These are phyloP conservation scores for Paecilomyces formosus DNA, from an alignment of 2,329 filamentous ascomycete species.

Conservation along the genomic window DNA sequence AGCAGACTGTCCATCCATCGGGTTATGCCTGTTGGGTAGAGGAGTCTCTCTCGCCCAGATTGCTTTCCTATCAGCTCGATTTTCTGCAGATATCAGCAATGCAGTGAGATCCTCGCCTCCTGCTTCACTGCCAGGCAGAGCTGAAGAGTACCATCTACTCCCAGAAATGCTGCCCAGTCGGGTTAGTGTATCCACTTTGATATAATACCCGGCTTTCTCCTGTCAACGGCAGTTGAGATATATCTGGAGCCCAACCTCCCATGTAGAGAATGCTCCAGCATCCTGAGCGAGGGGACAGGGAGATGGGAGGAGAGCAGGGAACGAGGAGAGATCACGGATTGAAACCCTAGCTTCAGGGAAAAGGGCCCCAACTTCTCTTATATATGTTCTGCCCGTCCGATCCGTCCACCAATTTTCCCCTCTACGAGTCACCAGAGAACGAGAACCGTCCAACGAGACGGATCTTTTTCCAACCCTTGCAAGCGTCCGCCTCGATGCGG, in stretches of 20 bases:
- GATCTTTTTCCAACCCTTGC: constrained; percentile 10
- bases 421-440: constrained; percentile 2
- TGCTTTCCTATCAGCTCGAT: neutral
- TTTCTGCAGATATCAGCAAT: neutral
- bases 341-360: neutral
- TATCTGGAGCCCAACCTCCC: neutral
- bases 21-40: neutral
- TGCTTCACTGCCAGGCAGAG: neutral
- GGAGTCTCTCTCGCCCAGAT: neutral
- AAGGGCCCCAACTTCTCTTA: neutral
- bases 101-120: neutral
- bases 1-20: neutral
- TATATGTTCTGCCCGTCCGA: neutral
- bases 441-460: neutral
- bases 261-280: neutral
- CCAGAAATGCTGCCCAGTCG: constrained; percentile 10
- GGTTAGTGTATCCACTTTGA: constrained; percentile 13
- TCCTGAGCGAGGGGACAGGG: neutral
- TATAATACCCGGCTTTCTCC: neutral
- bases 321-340: neutral
- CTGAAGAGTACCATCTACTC: neutral
- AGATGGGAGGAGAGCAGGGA: neutral
- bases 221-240: neutral
- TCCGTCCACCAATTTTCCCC: neutral
- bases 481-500: constrained; percentile 18